Evolutionary conservation across 805 yeast genomes (phyloP), one percentile per base, ranked within the genome.

Genomic region (Saccharomyces jurei): DNA sequence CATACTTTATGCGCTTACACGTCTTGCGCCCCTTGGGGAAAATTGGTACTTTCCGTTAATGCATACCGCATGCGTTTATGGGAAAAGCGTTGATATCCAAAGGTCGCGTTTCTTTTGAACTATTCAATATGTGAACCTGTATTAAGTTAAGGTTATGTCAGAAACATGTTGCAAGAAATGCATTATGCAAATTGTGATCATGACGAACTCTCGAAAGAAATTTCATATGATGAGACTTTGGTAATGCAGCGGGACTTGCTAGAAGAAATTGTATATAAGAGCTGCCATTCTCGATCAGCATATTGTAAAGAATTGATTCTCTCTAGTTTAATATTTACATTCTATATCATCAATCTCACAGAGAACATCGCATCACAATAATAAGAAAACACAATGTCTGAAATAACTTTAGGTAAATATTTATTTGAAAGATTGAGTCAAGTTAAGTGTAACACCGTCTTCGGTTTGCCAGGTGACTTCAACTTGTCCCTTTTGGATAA

Each of bases 401-500:
- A 57, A 30, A 67, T 78, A 21, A 81, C 85, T 0, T 67, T 86
- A 50, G 86, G 87, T 2, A 88, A 84, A 54, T 86, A 83, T 63
- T 63, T 86, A 27, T 84, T 85, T 64, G 74, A 77, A 51, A 73
- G 91, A 61, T 72, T 86, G 30, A 64, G 71, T 22, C 84, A 82
- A 60, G 64, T 80, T 6, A 60, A 67, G 46, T 77, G 85, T 13
- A 72, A 74, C 55, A 79, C 89, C 1, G 74, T 85, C 10, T 86
- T 86, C 65, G 90, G 91, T 26, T 82, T 86, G 25, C 89, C 91
- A 0, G 91, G 90, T 26, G 90, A 84, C 60, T 85, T 82, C 72
- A 85, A 83, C 63, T 71, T 84, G 58, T 77, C 79, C 6, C 72
- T 87, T 31, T 70, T 87, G 56, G 95, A 87, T 65, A 83, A 84